A percentile compares a stretch with the other conserved stretches of the same genome.
Conservation (phyloP, 2,329 filamentous ascomycete species). For the Lachnellula willkommii region DNA sequence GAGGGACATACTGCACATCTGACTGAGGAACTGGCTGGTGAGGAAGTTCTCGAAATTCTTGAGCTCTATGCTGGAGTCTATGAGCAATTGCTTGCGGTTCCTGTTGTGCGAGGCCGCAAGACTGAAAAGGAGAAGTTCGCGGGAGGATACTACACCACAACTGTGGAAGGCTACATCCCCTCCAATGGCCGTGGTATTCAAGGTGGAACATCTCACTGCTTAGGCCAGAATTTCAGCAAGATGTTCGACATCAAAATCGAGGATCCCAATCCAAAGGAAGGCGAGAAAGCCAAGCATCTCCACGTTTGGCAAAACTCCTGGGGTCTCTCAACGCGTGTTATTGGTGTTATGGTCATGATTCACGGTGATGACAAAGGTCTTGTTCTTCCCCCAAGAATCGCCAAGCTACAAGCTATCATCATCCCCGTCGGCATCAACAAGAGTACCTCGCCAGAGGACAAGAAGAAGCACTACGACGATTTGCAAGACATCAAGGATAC, state of each 20-base stretch:
- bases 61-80: conserved; percentile 91
- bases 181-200: conserved; percentile 95
- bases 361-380: conserved; percentile 95
- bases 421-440: conserved; percentile 91
- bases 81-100: conserved; percentile 87
- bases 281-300: conserved; percentile 71
- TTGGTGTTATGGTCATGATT: conserved; percentile 98
- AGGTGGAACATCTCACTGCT: conserved; percentile 81
- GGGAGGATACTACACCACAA: conserved; percentile 93
- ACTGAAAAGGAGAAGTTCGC: conserved; percentile 99
- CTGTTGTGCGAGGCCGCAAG: conserved; percentile 87
- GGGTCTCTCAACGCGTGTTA: conserved; percentile 94
- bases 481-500: conserved; percentile 64
- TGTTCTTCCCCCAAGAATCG: conserved; percentile 84
- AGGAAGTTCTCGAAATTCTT: conserved; percentile 88
- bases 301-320: conserved; percentile 98
- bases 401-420: conserved; percentile 78
- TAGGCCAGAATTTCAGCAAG: conserved; percentile 97
- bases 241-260: conserved; percentile 99
- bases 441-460: conserved; percentile 76
- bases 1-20: conserved; percentile 79
- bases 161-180: conserved; percentile 94
- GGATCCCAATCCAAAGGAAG: conserved; percentile 68
- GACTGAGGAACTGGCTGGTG: conserved; percentile 71
- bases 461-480: conserved; percentile 68